Evolutionary conservation across 164 flowering plant genomes (phyloP).

Genomic region (Vitis rotundifolia): DNA sequence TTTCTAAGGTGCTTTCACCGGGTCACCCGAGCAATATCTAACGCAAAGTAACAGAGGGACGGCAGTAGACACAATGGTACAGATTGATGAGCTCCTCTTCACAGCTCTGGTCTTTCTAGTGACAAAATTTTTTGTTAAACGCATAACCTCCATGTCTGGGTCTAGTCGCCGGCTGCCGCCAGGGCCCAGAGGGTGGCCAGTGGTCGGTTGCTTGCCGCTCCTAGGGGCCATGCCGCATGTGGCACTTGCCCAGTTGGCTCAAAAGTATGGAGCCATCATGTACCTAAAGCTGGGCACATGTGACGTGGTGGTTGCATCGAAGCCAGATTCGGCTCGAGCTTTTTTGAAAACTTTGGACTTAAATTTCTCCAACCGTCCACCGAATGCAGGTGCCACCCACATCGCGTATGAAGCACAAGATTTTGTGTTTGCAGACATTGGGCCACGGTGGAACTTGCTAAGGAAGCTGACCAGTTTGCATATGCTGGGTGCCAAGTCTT

Average conservation of each 20-base stretch:
- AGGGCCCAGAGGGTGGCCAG: slow-evolving; percentile 42
- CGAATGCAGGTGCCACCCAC: slow-evolving; percentile 33
- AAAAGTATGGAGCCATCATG: slow-evolving; percentile 37
- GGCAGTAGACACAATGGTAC: too few species aligned
- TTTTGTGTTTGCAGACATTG: slow-evolving; percentile 41
- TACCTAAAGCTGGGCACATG: slow-evolving; percentile 36
- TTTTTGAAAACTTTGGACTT: slow-evolving; percentile 33
- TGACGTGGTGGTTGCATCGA: slow-evolving; percentile 40
- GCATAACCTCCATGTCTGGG: too few species aligned
- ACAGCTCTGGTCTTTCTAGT: too few species aligned
- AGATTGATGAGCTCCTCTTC: too few species aligned
- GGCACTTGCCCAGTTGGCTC: slow-evolving; percentile 32
- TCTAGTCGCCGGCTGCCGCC: slow-evolving; percentile 27
- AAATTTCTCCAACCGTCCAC: slow-evolving; percentile 36
- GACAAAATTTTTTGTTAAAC: too few species aligned
- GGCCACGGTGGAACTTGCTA: slow-evolving; percentile 36
- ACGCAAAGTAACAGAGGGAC: too few species aligned
- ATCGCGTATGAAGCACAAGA: slow-evolving; percentile 31
- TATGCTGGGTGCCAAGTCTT: slow-evolving; percentile 41
- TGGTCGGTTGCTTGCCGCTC: slow-evolving; percentile 35
- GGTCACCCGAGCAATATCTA: too few species aligned
- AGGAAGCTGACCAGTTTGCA: slow-evolving; percentile 38
- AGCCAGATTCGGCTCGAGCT: slow-evolving; percentile 33
- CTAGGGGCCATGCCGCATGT: slow-evolving; percentile 41
- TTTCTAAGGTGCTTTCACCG: too few species aligned